Conservation (phyloP, 2,329 filamentous ascomycete species). For the Paracamarosporium sp. region DNA sequence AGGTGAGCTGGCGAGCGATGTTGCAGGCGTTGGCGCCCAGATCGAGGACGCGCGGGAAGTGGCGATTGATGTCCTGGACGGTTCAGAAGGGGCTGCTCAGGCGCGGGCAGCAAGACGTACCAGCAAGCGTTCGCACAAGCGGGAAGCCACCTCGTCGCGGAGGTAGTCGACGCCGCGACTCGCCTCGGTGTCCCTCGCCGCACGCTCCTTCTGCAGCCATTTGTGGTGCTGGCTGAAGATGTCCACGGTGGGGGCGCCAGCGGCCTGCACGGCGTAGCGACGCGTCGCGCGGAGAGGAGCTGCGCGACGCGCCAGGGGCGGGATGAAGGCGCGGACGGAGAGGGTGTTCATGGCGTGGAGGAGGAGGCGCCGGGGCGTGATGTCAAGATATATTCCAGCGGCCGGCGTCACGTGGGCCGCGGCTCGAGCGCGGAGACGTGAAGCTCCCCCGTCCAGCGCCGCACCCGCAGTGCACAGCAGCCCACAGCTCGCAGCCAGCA, state of each 20-base stretch:
- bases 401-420: constrained; percentile 5
- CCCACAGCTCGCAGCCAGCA: constrained; percentile 38
- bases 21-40: constrained; percentile 96
- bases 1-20: constrained; percentile 79
- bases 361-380: constrained; percentile 8
- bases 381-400: constrained; percentile 15
- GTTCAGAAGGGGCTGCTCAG: constrained; percentile 14
- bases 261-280: constrained; percentile 77
- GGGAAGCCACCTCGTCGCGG: constrained; percentile 86
- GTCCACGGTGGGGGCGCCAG: constrained; percentile 79
- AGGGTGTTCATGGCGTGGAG: constrained; percentile 34
- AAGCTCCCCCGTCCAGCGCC: no score
- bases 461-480: no score
- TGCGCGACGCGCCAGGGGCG: constrained; percentile 36
- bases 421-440: background rate
- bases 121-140: constrained; percentile 84
- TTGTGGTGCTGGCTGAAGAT: constrained; percentile 92
- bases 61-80: constrained; percentile 86
- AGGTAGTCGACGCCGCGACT: constrained; percentile 89
- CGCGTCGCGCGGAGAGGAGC: constrained; percentile 44
- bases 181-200: constrained; percentile 71
- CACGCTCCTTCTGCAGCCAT: constrained; percentile 89
- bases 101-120: constrained; percentile 52
- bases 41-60: constrained; percentile 84
- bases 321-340: constrained; percentile 44